These are phyloP conservation scores for Entamoeba histolytica DNA, from an alignment of 208 protist species.

Conservation along the genomic window DNA sequence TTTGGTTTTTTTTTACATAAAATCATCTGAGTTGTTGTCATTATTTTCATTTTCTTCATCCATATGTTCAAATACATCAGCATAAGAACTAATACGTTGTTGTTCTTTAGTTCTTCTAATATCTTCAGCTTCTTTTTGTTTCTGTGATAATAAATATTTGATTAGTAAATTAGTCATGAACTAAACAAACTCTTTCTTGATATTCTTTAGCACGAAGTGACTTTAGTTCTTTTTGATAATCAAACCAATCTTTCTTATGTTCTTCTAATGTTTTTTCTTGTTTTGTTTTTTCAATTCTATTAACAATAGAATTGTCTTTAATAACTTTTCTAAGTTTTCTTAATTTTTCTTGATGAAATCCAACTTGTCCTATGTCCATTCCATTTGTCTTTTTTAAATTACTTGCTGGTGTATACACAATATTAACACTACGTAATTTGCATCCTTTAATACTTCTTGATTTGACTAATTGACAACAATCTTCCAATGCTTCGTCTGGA, in stretches of 20 bases:
- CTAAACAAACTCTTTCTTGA: not conserved
- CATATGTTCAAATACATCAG: not conserved
- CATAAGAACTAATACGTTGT: not conserved
- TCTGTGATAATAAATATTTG: not conserved
- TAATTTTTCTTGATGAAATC: conserved; percentile 60
- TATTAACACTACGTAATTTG: conserved; percentile 46
- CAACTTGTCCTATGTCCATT: conserved; percentile 77
- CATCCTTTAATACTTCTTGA: conserved; percentile 13
- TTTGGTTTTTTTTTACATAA: too few relatives aligned
- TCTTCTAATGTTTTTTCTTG: not conserved
- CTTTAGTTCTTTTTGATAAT: not conserved
- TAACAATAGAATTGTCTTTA: not conserved
- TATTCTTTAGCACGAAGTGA: not conserved
- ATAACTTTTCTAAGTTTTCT: not conserved
- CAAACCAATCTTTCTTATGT: not conserved
- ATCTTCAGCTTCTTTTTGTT: not conserved
- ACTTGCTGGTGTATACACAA: conserved; percentile 81
- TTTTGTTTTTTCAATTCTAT: not conserved
- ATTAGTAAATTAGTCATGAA: not conserved
- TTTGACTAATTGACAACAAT: not conserved
- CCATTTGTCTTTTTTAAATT: conserved; percentile 78
- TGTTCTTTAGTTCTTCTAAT: not conserved
- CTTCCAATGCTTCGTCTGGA: not conserved
- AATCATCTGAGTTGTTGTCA: too few relatives aligned
- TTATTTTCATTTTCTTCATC: too few relatives aligned